A percentile compares a stretch with the other conserved stretches of the same genome.
Evolutionary conservation across 257 asterid genomes (phyloP).

Genomic region (Jaltomata sinuosa): DNA sequence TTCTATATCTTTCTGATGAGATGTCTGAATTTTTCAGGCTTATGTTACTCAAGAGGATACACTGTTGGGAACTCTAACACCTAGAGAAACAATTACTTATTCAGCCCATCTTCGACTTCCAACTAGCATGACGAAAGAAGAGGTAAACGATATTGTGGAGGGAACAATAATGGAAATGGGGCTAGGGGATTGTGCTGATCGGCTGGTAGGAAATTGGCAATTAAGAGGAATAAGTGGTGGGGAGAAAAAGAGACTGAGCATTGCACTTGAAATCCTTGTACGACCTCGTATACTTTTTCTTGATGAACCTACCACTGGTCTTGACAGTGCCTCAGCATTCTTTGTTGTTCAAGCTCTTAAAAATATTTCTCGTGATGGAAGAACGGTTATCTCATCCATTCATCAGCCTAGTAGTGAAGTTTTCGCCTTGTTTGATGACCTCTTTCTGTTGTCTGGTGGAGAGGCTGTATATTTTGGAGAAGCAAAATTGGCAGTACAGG

Average conservation of each 20-base stretch:
- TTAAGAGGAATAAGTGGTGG: conserved; percentile 89
- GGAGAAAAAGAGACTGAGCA: conserved; percentile 81
- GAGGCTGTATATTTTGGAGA: conserved; percentile 82
- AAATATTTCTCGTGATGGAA: conserved; percentile 81
- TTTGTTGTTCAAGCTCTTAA: conserved; percentile 81
- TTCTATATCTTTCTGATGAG: neutral
- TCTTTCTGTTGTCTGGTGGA: conserved; percentile 76
- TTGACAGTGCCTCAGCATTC: conserved; percentile 93
- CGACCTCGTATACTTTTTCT: conserved; percentile 81
- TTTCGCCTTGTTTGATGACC: conserved; percentile 83
- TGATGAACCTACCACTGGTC: conserved; percentile 95
- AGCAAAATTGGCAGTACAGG: conserved; percentile 75
- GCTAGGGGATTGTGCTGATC: conserved; percentile 77
- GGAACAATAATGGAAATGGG: conserved; percentile 83
- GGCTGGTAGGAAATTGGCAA: conserved; percentile 81
- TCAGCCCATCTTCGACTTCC: conserved; percentile 88
- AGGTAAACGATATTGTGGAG: conserved; percentile 48
- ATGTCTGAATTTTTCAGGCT: conserved; percentile 41
- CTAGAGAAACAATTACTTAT: conserved; percentile 68
- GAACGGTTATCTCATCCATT: conserved; percentile 85
- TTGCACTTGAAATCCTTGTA: conserved; percentile 77
- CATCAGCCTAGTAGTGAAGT: conserved; percentile 99
- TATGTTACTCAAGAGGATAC: conserved; percentile 96
- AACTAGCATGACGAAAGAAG: conserved; percentile 34
- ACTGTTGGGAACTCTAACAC: conserved; percentile 77